Evolutionary conservation across 805 yeast species (phyloP).

Genomic region (Diddensiella santjacobensis): DNA sequence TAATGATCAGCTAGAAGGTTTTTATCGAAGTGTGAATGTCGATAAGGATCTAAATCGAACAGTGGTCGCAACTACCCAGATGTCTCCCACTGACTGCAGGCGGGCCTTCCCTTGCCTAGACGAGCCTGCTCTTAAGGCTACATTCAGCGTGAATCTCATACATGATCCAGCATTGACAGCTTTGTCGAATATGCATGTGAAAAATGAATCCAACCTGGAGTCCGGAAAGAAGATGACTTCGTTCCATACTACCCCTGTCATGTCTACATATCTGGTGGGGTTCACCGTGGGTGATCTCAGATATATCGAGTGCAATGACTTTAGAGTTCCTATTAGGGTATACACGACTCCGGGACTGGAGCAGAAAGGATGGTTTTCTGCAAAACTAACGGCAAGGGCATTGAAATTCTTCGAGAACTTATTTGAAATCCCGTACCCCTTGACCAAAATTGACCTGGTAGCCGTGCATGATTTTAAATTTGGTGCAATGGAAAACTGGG

Average conservation of each 20-base stretch:
- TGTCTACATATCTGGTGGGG: constrained; percentile 73
- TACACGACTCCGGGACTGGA: constrained; percentile 67
- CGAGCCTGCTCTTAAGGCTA: constrained; percentile 68
- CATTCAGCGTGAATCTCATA: constrained; percentile 54
- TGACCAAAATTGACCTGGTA: constrained; percentile 75
- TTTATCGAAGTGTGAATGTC: constrained; percentile 60
- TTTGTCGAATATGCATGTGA: constrained; percentile 65
- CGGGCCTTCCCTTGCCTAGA: constrained; percentile 75
- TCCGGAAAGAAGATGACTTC: constrained; percentile 43
- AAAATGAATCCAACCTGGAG: constrained; percentile 36
- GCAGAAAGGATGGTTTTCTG: constrained; percentile 57
- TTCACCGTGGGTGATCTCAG: constrained; percentile 66
- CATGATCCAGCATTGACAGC: constrained; percentile 52
- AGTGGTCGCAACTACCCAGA: constrained; percentile 62
- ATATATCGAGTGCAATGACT: constrained; percentile 52
- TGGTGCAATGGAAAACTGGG: constrained; percentile 93
- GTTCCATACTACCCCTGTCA: constrained; percentile 63
- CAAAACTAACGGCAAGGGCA: constrained; percentile 60
- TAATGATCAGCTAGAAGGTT: constrained; percentile 70
- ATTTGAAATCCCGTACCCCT: constrained; percentile 69
- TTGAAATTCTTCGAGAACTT: constrained; percentile 61
- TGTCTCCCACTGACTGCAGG: constrained; percentile 77
- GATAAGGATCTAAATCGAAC: constrained; percentile 50
- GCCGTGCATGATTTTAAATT: constrained; percentile 78
- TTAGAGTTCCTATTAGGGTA: constrained; percentile 62